A percentile compares a stretch with the other conserved stretches of the same genome.
phyloP scores from a whole-genome alignment of 148 eudicot genomes.

The Camellia granthamiana region DNA sequence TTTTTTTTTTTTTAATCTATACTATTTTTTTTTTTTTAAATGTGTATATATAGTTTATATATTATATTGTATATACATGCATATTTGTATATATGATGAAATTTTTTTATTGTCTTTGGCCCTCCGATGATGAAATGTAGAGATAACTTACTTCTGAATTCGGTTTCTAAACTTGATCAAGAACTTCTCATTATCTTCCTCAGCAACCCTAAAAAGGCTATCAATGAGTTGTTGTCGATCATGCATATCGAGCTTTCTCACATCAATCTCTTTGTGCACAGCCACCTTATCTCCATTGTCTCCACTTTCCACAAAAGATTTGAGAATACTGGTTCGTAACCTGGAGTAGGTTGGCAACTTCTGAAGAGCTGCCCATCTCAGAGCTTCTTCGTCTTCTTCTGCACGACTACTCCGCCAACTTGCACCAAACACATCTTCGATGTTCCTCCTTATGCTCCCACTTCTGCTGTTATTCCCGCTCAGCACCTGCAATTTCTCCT shows the following conservation, averaged over 20 bases:
- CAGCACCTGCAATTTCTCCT: background rate
- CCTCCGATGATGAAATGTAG: too few relatives aligned
- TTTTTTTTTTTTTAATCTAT: too few relatives aligned
- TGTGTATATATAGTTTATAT: too few relatives aligned
- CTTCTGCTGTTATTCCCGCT: conserved; percentile 33
- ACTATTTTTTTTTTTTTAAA: too few relatives aligned
- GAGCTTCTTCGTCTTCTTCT: conserved; percentile 86
- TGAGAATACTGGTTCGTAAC: conserved; percentile 67
- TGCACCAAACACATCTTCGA: conserved; percentile 56
- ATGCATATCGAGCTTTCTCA: conserved; percentile 58
- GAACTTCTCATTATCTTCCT: conserved; percentile 89
- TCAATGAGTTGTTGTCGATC: conserved; percentile 68
- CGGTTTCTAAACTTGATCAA: conserved; percentile 65
- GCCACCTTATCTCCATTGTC: conserved; percentile 26
- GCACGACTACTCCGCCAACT: conserved; percentile 37
- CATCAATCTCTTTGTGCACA: conserved; percentile 69
- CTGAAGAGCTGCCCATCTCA: conserved; percentile 88
- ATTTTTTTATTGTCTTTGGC: too few relatives aligned
- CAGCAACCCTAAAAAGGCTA: conserved; percentile 73
- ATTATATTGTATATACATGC: too few relatives aligned
- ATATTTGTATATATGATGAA: too few relatives aligned
- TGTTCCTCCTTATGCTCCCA: conserved; percentile 42
- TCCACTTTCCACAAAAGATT: conserved; percentile 38
- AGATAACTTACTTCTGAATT: conserved; percentile 57
- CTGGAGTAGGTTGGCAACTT: conserved; percentile 80